Evolutionary conservation across 768 basidiomycete species (phyloP), one percentile per base, ranked within the genome.

Genomic region (Serendipita sp.): DNA sequence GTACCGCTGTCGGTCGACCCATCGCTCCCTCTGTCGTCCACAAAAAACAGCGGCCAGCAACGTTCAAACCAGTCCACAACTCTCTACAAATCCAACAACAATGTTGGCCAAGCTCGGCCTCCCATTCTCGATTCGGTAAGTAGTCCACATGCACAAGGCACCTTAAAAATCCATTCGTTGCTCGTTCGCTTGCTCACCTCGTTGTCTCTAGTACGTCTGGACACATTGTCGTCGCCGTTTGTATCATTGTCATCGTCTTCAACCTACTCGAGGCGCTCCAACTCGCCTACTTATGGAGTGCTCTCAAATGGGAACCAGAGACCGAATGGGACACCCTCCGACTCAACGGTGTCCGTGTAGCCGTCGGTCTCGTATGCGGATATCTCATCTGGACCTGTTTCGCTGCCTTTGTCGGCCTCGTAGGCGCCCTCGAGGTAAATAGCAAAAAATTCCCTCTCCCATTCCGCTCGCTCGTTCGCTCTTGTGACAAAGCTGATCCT

Each of bases 381-480:
- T 88, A 90, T 71, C 85, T 89, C 68, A 75, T 78, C 4, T 78
- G 82, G 0, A 83, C 85, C 4, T 79, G 84, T 0, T 71, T 79
- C 11, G 83, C 88, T 5, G 85, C 81, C 66, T 71, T 78, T 3
- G 74, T 88, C 0, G 88, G 88, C 20, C 74, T 90, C 61, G 70
- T 76, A 14, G 88, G 88, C n/a, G 79, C 86, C 63, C 68, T 83
- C 67, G 83, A 82, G 76, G 88, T 87, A 63, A 45, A 75, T 73
- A n/a, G n/a, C n/a, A n/a, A n/a, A 30, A 43, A 42, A 4, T 65
- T 30, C 58, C 58, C 60, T 34, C n/a, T 20, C 11, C 44, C 44
- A 11, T 34, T 30, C 20, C 31, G 17, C 42, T 44, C 48, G 14
- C 42, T 20, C 43, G 26, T 24, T 63, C 41, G 33, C 50, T 28